These are phyloP conservation scores for Phycomyces blakesleeanus DNA, from an alignment of 192 early-diverging fungal species.

Conservation along the genomic window DNA sequence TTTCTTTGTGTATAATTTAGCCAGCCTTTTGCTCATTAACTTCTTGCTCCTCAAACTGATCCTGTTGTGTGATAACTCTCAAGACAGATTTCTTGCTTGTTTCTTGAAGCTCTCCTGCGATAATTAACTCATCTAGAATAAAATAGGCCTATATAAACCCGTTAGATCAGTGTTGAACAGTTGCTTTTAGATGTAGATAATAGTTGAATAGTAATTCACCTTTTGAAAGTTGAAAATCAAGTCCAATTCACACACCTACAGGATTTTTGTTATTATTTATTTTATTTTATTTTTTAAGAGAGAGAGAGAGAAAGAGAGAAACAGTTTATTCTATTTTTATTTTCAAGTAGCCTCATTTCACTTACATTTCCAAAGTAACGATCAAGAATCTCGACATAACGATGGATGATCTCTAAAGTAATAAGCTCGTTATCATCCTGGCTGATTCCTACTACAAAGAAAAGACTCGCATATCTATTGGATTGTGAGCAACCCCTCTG, in stretches of 20 bases:
- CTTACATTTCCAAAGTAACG: constrained; percentile 93
- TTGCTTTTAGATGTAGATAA: too few species aligned
- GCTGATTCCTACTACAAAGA: constrained; percentile 94
- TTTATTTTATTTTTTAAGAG: too few species aligned
- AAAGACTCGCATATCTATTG: constrained; percentile 89
- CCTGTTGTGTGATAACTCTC: constrained; percentile 69
- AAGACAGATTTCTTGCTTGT: constrained; percentile 81
- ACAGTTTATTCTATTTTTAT: neutral
- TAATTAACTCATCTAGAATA: constrained; percentile 82
- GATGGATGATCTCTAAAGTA: constrained; percentile 92
- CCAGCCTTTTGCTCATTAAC: constrained; percentile 64
- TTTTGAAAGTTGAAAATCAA: constrained; percentile 98
- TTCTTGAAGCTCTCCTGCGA: constrained; percentile 94
- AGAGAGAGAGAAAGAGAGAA: constrained; percentile 1
- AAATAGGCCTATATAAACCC: constrained; percentile 64
- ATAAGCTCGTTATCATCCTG: constrained; percentile 92
- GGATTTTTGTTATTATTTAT: too few species aligned
- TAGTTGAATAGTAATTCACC: constrained; percentile 19
- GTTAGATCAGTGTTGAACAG: neutral
- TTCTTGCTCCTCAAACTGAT: constrained; percentile 70
- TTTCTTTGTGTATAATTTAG: constrained; percentile 22
- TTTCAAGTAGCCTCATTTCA: neutral
- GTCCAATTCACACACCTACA: constrained; percentile 87
- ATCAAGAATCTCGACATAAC: constrained; percentile 97
- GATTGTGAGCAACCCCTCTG: neutral